These are phyloP conservation scores for Kalaharituber pfeilii DNA, from an alignment of 2,329 filamentous ascomycete species.

Conservation along the genomic window DNA sequence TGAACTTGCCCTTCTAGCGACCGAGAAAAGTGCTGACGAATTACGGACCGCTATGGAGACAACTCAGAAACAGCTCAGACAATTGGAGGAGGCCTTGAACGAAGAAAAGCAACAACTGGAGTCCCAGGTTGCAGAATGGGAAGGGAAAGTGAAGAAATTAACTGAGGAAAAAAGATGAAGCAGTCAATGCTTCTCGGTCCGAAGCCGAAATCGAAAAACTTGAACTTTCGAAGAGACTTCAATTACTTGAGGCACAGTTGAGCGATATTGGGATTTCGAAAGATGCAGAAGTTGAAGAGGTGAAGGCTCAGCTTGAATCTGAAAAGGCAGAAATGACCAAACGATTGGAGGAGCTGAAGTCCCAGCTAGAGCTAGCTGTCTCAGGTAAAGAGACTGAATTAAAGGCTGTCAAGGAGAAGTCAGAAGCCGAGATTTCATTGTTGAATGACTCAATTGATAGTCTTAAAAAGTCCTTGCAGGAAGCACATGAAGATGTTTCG, in stretches of 20 bases:
- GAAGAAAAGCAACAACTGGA: conserved; percentile 8
- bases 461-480: conserved; percentile 11
- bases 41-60: conserved; percentile 8
- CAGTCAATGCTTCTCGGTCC: conserved; percentile 4
- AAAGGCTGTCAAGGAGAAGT: background rate
- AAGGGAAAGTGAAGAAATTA: conserved; percentile 2
- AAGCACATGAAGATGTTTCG: conserved; percentile 7
- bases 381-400: background rate
- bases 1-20: background rate
- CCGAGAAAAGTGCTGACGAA: conserved; percentile 6
- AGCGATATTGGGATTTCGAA: conserved; percentile 10
- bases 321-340: conserved; percentile 3
- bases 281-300: conserved; percentile 5
- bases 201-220: conserved; percentile 12
- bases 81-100: conserved; percentile 5
- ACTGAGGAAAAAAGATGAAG: conserved; percentile 8
- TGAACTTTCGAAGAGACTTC: conserved; percentile 11
- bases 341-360: conserved; percentile 5
- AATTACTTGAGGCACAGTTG: conserved; percentile 7
- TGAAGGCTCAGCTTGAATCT: conserved; percentile 5
- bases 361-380: conserved; percentile 6
- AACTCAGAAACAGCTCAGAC: conserved; percentile 7
- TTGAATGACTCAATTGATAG: background rate
- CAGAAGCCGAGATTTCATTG: background rate
- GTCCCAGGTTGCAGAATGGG: background rate